Evolutionary conservation across 2,329 filamentous ascomycete species (phyloP).

Genomic region (Zymoseptoria passerinii): DNA sequence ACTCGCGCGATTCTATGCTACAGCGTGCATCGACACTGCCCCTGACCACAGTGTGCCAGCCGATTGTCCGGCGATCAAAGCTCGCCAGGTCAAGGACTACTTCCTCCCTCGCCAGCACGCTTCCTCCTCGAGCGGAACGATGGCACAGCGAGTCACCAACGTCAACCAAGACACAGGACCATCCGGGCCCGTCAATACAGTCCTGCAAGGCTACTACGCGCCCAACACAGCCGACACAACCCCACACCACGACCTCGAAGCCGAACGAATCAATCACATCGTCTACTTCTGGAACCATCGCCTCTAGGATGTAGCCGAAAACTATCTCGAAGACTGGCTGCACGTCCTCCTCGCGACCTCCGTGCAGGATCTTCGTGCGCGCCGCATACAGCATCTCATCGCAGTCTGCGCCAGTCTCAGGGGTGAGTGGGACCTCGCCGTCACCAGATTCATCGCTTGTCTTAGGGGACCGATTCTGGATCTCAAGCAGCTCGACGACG

Average conservation of each 20-base stretch:
- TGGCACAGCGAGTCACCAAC: background rate
- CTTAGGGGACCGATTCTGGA: conserved; percentile 12
- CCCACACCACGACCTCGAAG: background rate
- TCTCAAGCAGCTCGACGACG: conserved; percentile 13
- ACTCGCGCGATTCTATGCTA: background rate
- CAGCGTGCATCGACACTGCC: background rate
- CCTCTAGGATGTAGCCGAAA: conserved; percentile 11
- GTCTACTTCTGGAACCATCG: conserved; percentile 11
- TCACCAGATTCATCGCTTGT: conserved; percentile 15
- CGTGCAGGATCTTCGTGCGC: background rate
- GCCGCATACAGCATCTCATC: conserved; percentile 14
- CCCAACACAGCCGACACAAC: background rate
- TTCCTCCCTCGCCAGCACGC: background rate
- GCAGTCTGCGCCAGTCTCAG: conserved; percentile 18
- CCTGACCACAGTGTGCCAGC: background rate
- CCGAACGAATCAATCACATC: conserved; percentile 8
- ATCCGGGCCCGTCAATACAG: background rate
- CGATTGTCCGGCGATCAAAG: background rate
- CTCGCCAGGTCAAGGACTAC: background rate
- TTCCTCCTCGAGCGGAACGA: background rate
- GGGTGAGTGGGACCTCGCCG: conserved; percentile 15
- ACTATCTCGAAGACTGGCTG: conserved; percentile 4
- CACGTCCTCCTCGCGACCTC: background rate
- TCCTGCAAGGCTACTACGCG: background rate
- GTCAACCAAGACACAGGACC: background rate